phyloP scores from a whole-genome alignment of 352 stramenopile genomes.

The Pythium scleroteichum region DNA sequence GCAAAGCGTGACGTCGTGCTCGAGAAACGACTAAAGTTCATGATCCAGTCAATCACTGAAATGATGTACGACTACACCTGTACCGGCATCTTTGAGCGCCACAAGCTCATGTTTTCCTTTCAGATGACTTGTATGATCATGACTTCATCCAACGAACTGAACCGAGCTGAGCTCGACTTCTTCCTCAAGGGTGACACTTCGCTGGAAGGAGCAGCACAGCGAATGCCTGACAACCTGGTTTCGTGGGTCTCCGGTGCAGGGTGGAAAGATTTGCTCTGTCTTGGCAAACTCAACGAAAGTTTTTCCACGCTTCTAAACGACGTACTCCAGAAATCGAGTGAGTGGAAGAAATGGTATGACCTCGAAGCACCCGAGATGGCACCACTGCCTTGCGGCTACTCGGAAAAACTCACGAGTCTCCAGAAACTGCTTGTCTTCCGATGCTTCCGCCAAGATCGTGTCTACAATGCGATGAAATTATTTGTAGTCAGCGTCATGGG shows the following conservation, averaged over 20 bases:
- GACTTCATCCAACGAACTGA: slow-evolving; percentile 76
- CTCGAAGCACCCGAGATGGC: slow-evolving; percentile 89
- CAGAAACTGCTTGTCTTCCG: slow-evolving; percentile 92
- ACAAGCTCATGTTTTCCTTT: slow-evolving; percentile 97
- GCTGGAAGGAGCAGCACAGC: slow-evolving; percentile 72
- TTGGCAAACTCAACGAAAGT: slow-evolving; percentile 69
- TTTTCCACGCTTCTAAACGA: slow-evolving; percentile 60
- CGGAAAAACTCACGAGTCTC: slow-evolving; percentile 74
- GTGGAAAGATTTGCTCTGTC: slow-evolving; percentile 93
- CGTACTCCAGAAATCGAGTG: slow-evolving; percentile 44
- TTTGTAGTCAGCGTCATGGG: slow-evolving; percentile 93
- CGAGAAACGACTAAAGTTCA: slow-evolving; percentile 84
- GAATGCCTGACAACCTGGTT: slow-evolving; percentile 64
- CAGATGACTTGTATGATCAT: slow-evolving; percentile 97
- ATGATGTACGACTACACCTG: slow-evolving; percentile 97
- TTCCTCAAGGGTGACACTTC: slow-evolving; percentile 96
- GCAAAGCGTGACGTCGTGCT: slow-evolving; percentile 92
- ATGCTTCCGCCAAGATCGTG: slow-evolving; percentile 94
- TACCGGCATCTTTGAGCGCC: slow-evolving; percentile 96
- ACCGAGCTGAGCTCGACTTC: slow-evolving; percentile 91
- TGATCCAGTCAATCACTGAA: slow-evolving; percentile 90
- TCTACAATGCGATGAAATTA: slow-evolving; percentile 96
- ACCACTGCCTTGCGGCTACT: slow-evolving; percentile 81
- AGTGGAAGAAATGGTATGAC: slow-evolving; percentile 95
- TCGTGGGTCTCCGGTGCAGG: slow-evolving; percentile 85